Percentiles rank a stretch among this genome's conserved stretches.
These are phyloP conservation scores for Coniella vitis DNA, from an alignment of 2,329 filamentous ascomycete genomes.

Conservation along the genomic window DNA sequence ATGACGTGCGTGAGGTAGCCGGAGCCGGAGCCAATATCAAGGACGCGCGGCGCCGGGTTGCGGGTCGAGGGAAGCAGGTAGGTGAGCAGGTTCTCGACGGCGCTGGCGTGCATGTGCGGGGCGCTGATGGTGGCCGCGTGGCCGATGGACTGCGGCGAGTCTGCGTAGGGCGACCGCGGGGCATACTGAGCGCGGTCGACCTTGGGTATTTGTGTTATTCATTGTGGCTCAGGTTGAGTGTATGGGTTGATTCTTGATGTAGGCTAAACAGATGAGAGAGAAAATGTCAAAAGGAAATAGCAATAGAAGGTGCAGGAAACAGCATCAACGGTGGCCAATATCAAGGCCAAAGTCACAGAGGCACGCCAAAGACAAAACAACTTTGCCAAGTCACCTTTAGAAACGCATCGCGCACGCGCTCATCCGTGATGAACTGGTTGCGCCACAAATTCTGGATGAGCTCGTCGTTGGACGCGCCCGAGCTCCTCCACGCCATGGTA, in stretches of 20 bases:
- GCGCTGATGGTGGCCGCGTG: conserved; percentile 51
- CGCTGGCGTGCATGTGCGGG: conserved; percentile 55
- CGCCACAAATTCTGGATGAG: conserved; percentile 72
- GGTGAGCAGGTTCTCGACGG: conserved; percentile 42
- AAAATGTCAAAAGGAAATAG: too few relatives aligned
- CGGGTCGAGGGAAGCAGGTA: conserved; percentile 31
- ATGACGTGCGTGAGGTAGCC: conserved; percentile 86
- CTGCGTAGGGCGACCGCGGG: conserved; percentile 60
- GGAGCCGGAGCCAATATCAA: conserved; percentile 70
- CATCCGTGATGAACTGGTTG: conserved; percentile 65
- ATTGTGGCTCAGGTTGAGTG: too few relatives aligned
- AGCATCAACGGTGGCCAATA: too few relatives aligned
- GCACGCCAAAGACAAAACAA: too few relatives aligned
- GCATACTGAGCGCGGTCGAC: conserved; percentile 87
- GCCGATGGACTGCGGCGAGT: conserved; percentile 50
- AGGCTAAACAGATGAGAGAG: too few relatives aligned
- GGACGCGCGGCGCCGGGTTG: conserved; percentile 42
- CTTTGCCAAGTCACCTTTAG: conserved; percentile 60
- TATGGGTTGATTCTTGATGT: too few relatives aligned
- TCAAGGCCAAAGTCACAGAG: too few relatives aligned
- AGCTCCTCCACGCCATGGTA: conserved; percentile 85
- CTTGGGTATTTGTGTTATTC: conserved; percentile 33
- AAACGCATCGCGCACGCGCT: conserved; percentile 73
- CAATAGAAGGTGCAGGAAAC: too few relatives aligned
- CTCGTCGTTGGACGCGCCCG: conserved; percentile 64